These are phyloP conservation scores for Microthyrium microscopicum DNA, from an alignment of 2,329 filamentous ascomycete species.

Conservation along the genomic window DNA sequence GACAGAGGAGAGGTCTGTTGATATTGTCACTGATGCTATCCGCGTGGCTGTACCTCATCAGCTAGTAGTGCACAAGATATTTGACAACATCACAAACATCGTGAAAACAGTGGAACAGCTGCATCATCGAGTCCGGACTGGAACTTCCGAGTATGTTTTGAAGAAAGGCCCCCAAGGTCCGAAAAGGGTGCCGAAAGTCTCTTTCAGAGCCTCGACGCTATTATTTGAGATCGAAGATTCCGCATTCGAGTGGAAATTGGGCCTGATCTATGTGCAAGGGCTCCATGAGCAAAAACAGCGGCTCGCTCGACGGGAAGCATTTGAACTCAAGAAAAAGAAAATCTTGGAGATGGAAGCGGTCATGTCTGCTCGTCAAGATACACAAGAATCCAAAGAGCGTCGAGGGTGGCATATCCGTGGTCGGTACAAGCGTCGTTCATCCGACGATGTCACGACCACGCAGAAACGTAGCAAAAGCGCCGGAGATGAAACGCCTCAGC, in stretches of 20 bases:
- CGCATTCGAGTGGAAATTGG: slow-evolving; percentile 92
- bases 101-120: slow-evolving; percentile 77
- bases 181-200: slow-evolving; percentile 73
- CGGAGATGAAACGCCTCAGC: slow-evolving; percentile 4
- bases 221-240: slow-evolving; percentile 91
- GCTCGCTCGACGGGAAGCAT: slow-evolving; percentile 77
- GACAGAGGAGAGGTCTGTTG: slow-evolving; percentile 64
- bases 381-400: background rate
- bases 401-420: slow-evolving; percentile 33
- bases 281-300: slow-evolving; percentile 80
- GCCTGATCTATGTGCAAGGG: slow-evolving; percentile 82
- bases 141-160: slow-evolving; percentile 74
- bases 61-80: slow-evolving; percentile 71
- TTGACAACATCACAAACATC: slow-evolving; percentile 85
- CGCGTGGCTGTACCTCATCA: slow-evolving; percentile 82
- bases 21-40: slow-evolving; percentile 71
- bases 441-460: slow-evolving; percentile 12
- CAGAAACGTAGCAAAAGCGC: slow-evolving; percentile 24
- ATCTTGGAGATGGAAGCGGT: slow-evolving; percentile 48
- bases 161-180: slow-evolving; percentile 73
- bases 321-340: slow-evolving; percentile 71
- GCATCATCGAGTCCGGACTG: slow-evolving; percentile 81
- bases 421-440: slow-evolving; percentile 21
- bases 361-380: slow-evolving; percentile 29
- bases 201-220: slow-evolving; percentile 63